Evolutionary conservation across 805 yeast genomes (phyloP).

Genomic region (Barnettozyma wickerhamii): DNA sequence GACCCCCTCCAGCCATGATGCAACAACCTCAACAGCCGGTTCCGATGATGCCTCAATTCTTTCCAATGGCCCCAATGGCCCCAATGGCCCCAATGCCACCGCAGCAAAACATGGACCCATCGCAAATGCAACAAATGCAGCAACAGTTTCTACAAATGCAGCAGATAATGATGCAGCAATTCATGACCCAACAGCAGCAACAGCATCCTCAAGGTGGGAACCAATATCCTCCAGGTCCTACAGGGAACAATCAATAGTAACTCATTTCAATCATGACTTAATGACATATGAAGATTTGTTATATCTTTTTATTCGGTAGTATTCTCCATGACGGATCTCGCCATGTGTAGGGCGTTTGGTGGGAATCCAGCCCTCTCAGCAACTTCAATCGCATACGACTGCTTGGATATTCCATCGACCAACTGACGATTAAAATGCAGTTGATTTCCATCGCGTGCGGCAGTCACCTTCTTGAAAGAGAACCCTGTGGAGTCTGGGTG

Average conservation of each 20-base stretch:
- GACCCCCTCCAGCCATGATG: conserved; percentile 17
- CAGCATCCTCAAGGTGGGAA: conserved; percentile 15
- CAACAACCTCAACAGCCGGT: conserved; percentile 17
- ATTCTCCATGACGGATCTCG: conserved; percentile 53
- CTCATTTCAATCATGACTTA: not conserved
- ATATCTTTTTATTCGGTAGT: not conserved
- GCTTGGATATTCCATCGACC: conserved; percentile 87
- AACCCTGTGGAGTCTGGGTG: conserved; percentile 76
- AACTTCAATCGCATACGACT: conserved; percentile 95
- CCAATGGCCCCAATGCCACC: conserved; percentile 13
- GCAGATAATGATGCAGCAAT: conserved; percentile 26
- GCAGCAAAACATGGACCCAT: conserved; percentile 27
- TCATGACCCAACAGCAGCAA: conserved; percentile 11
- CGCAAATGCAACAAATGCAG: conserved; percentile 25
- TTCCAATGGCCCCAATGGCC: conserved; percentile 14
- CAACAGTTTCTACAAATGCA: conserved; percentile 28
- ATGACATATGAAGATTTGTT: not conserved
- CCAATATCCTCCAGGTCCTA: conserved; percentile 30
- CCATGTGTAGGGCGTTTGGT: conserved; percentile 78
- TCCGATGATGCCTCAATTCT: conserved; percentile 13
- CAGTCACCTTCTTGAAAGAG: conserved; percentile 42
- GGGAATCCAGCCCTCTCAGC: conserved; percentile 95
- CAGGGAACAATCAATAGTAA: not conserved
- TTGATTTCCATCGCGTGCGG: conserved; percentile 38
- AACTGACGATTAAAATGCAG: conserved; percentile 82